Evolutionary conservation across 345 rosid species (phyloP).

Genomic region (Euphorbia pulcherrima): DNA sequence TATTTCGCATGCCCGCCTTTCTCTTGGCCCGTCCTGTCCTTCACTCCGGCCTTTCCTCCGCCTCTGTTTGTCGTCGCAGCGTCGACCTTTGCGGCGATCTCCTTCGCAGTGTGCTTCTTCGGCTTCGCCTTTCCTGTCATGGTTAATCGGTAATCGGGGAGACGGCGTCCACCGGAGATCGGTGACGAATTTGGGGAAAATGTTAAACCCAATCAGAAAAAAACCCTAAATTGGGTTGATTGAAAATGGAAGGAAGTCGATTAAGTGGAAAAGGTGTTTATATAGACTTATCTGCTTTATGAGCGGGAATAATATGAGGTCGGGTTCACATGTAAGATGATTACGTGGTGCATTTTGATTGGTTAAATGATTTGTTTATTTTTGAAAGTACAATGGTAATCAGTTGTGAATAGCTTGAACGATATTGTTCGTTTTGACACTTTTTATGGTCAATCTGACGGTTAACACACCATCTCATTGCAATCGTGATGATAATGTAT

Average conservation of each 20-base stretch:
- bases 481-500: no score
- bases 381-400: no score
- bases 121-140: constrained; percentile 99
- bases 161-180: not conserved
- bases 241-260: no score
- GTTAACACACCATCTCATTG: no score
- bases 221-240: not conserved
- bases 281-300: not conserved
- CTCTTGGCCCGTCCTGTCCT: constrained; percentile 59
- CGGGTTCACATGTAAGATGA: not conserved
- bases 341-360: not conserved
- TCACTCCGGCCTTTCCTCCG: constrained; percentile 82
- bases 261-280: no score
- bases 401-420: no score
- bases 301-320: not conserved
- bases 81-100: constrained; percentile 79
- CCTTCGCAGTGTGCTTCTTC: constrained; percentile 99
- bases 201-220: not conserved
- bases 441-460: no score
- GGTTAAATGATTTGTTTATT: no score
- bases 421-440: no score
- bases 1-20: constrained; percentile 92
- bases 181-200: not conserved
- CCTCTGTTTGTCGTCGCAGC: constrained; percentile 91
- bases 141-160: not conserved